Percentiles rank a stretch among this genome's conserved stretches.
Evolutionary conservation across 257 asterid genomes (phyloP).

Genomic region (Rhazya stricta): DNA sequence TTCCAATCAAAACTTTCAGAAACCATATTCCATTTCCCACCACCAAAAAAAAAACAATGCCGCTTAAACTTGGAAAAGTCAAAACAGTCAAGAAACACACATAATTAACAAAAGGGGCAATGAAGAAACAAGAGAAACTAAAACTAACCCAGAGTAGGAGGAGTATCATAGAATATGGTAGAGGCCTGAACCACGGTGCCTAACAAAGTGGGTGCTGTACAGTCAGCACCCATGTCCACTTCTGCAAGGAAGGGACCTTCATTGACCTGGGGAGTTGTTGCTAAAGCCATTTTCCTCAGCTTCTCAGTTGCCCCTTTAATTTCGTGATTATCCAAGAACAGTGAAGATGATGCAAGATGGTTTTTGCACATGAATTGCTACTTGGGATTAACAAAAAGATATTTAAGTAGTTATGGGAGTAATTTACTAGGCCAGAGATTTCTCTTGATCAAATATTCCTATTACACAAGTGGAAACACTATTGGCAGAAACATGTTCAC

Average conservation of each 20-base stretch:
- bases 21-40: neutral
- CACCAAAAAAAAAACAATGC: neutral
- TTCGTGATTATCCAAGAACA: neutral
- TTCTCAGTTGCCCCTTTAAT: conserved; percentile 15
- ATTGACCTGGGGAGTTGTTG: conserved; percentile 35
- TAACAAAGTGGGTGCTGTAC: conserved; percentile 57
- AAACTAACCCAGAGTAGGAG: conserved; percentile 76
- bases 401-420: neutral
- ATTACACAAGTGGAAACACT: too few relatives aligned
- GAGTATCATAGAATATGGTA: conserved; percentile 88
- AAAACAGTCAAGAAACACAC: neutral
- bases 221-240: conserved; percentile 79
- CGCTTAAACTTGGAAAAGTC: neutral
- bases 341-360: neutral
- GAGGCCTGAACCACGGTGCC: conserved; percentile 96
- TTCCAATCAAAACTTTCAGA: neutral
- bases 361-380: neutral
- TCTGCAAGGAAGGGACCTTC: conserved; percentile 64
- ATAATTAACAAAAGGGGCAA: neutral
- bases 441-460: too few relatives aligned
- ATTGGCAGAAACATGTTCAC: too few relatives aligned
- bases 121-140: neutral
- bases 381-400: neutral
- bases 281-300: conserved; percentile 55
- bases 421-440: neutral